phyloP scores from a whole-genome alignment of 2,329 filamentous ascomycete species.

The Aspergillus brasiliensis region DNA sequence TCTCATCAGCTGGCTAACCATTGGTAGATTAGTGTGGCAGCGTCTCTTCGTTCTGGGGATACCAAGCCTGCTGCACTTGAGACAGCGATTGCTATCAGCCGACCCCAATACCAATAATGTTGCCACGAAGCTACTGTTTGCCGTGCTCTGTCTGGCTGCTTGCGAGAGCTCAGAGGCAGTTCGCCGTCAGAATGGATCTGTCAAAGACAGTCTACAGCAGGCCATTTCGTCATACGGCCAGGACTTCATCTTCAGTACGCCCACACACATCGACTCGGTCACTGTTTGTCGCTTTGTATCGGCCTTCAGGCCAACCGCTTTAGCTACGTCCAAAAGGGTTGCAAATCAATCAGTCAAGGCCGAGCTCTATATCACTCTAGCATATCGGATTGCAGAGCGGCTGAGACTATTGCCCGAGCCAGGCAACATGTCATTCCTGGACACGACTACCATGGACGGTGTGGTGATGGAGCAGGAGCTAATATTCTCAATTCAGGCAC shows the following conservation, averaged over 20 bases:
- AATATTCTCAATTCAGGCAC: slow-evolving; percentile 9
- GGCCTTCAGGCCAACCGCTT: slow-evolving; percentile 20
- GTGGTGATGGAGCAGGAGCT: slow-evolving; percentile 13
- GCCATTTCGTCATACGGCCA: slow-evolving; percentile 20
- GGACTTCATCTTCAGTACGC: slow-evolving; percentile 22
- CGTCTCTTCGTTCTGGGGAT: slow-evolving; percentile 16
- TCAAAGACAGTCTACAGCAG: slow-evolving; percentile 11
- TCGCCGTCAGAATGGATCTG: background rate
- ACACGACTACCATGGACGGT: background rate
- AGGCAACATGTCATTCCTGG: background rate
- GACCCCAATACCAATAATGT: slow-evolving; percentile 2
- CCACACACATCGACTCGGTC: slow-evolving; percentile 17
- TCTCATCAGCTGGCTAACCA: background rate
- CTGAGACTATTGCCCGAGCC: slow-evolving; percentile 10
- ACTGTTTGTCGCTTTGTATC: slow-evolving; percentile 16
- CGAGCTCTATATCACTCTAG: slow-evolving; percentile 17
- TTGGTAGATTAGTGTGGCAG: slow-evolving; percentile 19
- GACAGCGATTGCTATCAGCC: slow-evolving; percentile 11
- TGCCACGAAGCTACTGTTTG: slow-evolving; percentile 20
- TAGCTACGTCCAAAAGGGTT: slow-evolving; percentile 16
- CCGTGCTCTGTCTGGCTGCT: slow-evolving; percentile 15
- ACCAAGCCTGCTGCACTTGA: slow-evolving; percentile 14
- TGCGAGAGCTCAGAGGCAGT: slow-evolving; percentile 4
- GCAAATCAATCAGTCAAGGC: slow-evolving; percentile 17
- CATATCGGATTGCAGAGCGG: slow-evolving; percentile 13